Base-by-base conservation (phyloP, 2,329 filamentous ascomycete genomes). In the Byssoonygena ceratinophila region DNA sequence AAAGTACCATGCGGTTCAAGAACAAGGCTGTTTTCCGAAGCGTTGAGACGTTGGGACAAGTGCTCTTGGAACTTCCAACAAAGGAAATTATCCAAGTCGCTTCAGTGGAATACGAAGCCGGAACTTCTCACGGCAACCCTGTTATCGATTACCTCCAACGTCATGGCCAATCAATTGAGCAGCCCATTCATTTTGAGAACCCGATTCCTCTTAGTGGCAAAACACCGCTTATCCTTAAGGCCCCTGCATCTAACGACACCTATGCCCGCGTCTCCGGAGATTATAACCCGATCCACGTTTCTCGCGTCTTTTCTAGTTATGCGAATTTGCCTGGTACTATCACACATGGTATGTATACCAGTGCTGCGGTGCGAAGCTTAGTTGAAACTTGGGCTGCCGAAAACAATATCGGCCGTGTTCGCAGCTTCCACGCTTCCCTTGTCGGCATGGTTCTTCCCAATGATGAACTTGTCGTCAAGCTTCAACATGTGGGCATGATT, bases 391-490 rank as follows among this genome's bases (percentile, higher is more conserved):
- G 92, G 92, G 92, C 94, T 49, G 92, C 91, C 0, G 94, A 98
- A 75, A 98, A 98, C 77, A 92, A 98, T 67, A 84, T 97, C 62
- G 91, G 92, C 41, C 91, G 92, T 63, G 91, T 98, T 49, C 84
- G 92, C 64, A 96, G 91, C 73, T 98, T 96, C 81, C 89, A 96
- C 65, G 92, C 90, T 57, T 91, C 85, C 20, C 79, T 98, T 46
- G 90, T 95, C n/a, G 92, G 92, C 59, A 98, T 98, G 92, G 94
- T 98, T 9, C 77, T 98, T 56, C 92, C 92, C 51, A 94, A 97
- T 61, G 94, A 98, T 65, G 85, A 91, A 57, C 85, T 98, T 58
- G 82, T 94, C 59, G 91, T 98, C 63, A 94, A 89, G 73, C 80
- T 98, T 49, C 87, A 96, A 74, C 92, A 98, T 66, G 84, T 94